Percentiles rank a stretch among this genome's conserved stretches.
phyloP scores from a whole-genome alignment of 345 rosid species.

The Citrus mangshanensis region DNA sequence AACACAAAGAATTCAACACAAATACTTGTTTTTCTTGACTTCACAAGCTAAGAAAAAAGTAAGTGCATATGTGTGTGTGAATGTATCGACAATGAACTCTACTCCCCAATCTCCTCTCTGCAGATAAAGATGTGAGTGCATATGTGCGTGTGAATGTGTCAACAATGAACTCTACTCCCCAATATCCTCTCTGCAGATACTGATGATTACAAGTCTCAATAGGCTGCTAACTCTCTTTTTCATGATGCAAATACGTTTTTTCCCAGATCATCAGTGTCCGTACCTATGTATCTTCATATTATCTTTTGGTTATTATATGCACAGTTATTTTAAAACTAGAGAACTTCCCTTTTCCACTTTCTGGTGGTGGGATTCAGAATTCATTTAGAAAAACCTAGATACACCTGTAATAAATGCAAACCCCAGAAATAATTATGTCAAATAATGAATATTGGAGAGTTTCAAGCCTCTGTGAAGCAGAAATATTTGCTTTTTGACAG shows the following conservation, averaged over 20 bases:
- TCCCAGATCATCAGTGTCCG: not conserved
- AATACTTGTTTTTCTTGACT: not conserved
- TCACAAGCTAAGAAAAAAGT: not conserved
- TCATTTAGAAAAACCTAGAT: not conserved
- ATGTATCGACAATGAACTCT: not conserved
- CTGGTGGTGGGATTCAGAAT: not conserved
- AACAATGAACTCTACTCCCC: not conserved
- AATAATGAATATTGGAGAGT: not conserved
- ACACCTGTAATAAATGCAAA: not conserved
- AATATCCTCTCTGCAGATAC: not conserved
- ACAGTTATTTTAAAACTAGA: no score
- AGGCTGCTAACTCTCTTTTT: not conserved
- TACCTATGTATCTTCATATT: not conserved
- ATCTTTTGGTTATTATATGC: no score
- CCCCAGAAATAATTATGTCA: not conserved
- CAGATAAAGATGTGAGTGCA: not conserved
- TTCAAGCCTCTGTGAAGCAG: not conserved
- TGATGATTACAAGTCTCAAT: not conserved
- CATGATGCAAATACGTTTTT: not conserved
- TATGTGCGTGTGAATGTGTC: not conserved
- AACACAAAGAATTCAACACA: conserved; percentile 2
- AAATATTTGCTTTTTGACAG: not conserved
- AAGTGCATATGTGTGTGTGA: not conserved
- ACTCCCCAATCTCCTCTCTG: not conserved
- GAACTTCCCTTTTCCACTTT: not conserved